phyloP scores from a whole-genome alignment of 2,329 filamentous ascomycete species.

The Fusarium paranaense region DNA sequence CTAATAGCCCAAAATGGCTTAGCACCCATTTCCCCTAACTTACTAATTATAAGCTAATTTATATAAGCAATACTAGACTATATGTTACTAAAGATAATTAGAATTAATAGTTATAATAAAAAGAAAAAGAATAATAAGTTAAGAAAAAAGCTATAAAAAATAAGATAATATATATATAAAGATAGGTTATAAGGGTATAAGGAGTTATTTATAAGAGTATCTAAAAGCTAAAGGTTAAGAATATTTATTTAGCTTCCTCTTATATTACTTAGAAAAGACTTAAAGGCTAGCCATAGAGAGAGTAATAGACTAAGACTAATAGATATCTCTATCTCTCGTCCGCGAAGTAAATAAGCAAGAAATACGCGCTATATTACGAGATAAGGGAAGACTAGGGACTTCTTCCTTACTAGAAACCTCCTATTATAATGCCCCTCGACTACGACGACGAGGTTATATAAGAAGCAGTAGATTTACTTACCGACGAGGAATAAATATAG shows the following conservation, averaged over 20 bases:
- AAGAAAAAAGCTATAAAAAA: neutral
- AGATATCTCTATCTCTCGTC: neutral
- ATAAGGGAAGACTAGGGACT: neutral
- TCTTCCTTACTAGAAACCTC: neutral
- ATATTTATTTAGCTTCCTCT: neutral
- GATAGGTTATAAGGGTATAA: neutral
- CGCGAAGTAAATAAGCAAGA: neutral
- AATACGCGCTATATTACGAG: neutral
- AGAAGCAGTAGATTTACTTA: neutral
- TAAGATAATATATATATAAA: neutral
- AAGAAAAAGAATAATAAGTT: neutral
- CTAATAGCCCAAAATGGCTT: too few relatives aligned
- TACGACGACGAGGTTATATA: neutral
- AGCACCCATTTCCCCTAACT: too few relatives aligned
- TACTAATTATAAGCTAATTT: neutral
- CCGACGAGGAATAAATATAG: neutral
- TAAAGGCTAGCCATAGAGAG: neutral
- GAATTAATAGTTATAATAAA: neutral
- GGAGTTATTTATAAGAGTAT: neutral
- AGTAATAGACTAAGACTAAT: neutral
- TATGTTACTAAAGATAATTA: neutral
- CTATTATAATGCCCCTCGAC: neutral
- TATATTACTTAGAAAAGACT: neutral
- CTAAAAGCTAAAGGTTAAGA: neutral
- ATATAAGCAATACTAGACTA: neutral